A percentile compares a stretch with the other conserved stretches of the same genome.
Evolutionary conservation across 352 stramenopile species (phyloP).

Genomic region (Elongisporangium undulatum): DNA sequence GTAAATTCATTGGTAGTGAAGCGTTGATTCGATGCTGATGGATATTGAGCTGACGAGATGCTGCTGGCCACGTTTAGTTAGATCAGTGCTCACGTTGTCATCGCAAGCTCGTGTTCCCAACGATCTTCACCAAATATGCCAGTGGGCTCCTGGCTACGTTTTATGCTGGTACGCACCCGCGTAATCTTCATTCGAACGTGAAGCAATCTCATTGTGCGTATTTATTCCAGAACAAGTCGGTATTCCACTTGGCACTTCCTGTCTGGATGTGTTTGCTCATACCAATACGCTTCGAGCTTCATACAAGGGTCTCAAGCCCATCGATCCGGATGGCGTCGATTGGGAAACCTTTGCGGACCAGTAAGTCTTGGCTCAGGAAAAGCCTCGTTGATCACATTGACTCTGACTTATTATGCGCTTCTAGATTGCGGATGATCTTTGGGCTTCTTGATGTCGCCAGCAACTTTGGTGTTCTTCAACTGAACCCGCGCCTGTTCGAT

Average conservation of each 20-base stretch:
- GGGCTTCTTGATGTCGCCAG: constrained; percentile 72
- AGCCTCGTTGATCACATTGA: constrained; percentile 5
- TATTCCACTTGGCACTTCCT: constrained; percentile 59
- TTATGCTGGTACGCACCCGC: constrained; percentile 51
- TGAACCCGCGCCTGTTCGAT: constrained; percentile 62
- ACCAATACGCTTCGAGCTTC: constrained; percentile 51
- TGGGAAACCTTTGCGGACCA: constrained; percentile 71
- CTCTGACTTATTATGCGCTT: constrained; percentile 6
- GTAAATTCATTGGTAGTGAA: too few relatives aligned
- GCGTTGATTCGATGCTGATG: too few relatives aligned
- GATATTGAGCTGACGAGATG: background rate
- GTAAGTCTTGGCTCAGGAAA: constrained; percentile 24
- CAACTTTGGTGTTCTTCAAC: constrained; percentile 69
- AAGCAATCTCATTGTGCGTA: constrained; percentile 1
- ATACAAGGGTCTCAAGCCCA: constrained; percentile 71
- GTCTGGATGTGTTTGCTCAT: constrained; percentile 72
- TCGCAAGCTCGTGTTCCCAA: constrained; percentile 60
- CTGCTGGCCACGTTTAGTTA: background rate
- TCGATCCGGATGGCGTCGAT: constrained; percentile 52
- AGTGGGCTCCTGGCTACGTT: constrained; percentile 66
- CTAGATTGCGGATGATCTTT: constrained; percentile 78
- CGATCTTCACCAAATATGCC: constrained; percentile 74
- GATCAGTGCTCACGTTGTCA: constrained; percentile 50
- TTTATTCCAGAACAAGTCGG: constrained; percentile 54
- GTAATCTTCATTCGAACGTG: background rate